Conservation (phyloP, 441 rosid species). For the Biscutella auriculata region DNA sequence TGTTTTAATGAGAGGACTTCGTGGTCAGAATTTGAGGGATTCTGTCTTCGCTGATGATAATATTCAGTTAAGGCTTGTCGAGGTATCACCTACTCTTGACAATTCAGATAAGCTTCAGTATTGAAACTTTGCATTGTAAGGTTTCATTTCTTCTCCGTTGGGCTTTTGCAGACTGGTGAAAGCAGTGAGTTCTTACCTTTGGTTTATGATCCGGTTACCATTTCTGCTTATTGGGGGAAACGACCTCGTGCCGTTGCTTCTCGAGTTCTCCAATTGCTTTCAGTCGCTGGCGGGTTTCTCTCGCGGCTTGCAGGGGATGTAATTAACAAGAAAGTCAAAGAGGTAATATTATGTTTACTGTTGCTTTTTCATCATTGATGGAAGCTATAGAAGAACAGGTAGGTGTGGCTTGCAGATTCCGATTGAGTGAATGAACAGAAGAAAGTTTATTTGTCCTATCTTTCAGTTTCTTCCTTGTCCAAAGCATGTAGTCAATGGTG, state of each 20-base stretch:
- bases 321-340: slow-evolving; percentile 75
- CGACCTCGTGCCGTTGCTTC: slow-evolving; percentile 87
- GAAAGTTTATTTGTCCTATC: background rate
- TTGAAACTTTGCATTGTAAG: background rate
- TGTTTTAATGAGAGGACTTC: slow-evolving; percentile 73
- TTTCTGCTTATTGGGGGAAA: slow-evolving; percentile 89
- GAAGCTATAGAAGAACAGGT: background rate
- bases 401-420: background rate
- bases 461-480: background rate
- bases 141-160: background rate
- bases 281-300: slow-evolving; percentile 95
- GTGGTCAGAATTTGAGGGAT: slow-evolving; percentile 85
- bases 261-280: slow-evolving; percentile 58
- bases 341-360: slow-evolving; percentile 33
- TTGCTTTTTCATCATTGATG: background rate
- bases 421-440: background rate
- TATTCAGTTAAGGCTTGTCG: slow-evolving; percentile 74
- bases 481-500: background rate
- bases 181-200: slow-evolving; percentile 83
- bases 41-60: slow-evolving; percentile 66
- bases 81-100: slow-evolving; percentile 33
- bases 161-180: slow-evolving; percentile 54
- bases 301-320: slow-evolving; percentile 62
- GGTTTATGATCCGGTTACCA: slow-evolving; percentile 89
- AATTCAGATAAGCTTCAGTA: background rate